Conservation (phyloP, 495 filamentous ascomycete genomes). For the Glarea lozoyensis region DNA sequence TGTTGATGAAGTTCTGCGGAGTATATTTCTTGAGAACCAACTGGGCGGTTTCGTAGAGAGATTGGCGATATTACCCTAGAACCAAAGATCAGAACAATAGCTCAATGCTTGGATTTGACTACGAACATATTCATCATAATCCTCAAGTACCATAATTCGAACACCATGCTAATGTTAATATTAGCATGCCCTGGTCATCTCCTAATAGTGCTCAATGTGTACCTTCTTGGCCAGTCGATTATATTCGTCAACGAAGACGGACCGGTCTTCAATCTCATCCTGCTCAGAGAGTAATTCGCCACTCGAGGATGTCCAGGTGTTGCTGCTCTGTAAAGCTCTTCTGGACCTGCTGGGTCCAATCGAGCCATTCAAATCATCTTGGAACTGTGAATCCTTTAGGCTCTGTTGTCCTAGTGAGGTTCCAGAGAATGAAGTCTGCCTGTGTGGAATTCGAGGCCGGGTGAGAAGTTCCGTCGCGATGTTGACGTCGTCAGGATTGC, state of each 20-base stretch:
- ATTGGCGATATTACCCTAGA: constrained; percentile 5
- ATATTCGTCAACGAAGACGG: constrained; percentile 38
- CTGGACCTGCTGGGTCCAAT: not conserved
- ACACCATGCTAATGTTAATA: constrained; percentile 13
- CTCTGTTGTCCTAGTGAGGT: not conserved
- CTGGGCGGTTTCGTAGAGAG: constrained; percentile 10
- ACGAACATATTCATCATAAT: not conserved
- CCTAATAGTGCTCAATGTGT: not conserved
- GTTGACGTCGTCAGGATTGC: constrained; percentile 10
- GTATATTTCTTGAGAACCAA: constrained; percentile 27
- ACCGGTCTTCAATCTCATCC: constrained; percentile 31
- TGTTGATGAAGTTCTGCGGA: constrained; percentile 22
- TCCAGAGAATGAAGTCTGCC: constrained; percentile 3
- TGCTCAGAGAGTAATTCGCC: constrained; percentile 22
- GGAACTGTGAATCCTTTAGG: not conserved
- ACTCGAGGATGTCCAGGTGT: constrained; percentile 17
- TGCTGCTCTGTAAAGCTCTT: constrained; percentile 11
- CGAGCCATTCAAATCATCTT: not conserved
- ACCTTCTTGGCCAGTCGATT: constrained; percentile 47
- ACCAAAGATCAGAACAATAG: not conserved
- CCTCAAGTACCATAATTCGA: constrained; percentile 9
- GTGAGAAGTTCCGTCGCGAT: constrained; percentile 14
- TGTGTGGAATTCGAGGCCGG: constrained; percentile 7
- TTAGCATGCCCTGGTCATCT: not conserved
- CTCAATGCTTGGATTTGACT: not conserved